Evolutionary conservation across 345 rosid genomes (phyloP).

Genomic region (Boechera retrofracta): DNA sequence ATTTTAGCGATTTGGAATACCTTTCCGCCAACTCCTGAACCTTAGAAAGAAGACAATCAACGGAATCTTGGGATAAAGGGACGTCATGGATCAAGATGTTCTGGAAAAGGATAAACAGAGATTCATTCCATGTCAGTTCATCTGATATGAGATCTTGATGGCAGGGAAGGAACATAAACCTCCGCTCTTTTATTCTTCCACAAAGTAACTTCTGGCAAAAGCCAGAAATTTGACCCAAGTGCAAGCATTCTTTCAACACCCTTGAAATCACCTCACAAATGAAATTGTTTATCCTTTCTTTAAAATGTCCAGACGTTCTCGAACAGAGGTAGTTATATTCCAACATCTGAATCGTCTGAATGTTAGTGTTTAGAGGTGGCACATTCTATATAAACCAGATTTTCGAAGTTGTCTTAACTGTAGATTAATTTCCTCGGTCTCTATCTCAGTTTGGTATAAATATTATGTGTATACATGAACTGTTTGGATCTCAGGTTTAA

Average conservation of each 20-base stretch:
- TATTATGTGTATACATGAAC: neutral
- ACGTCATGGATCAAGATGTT: slow-evolving; percentile 60
- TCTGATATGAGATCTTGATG: slow-evolving; percentile 57
- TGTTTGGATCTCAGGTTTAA: slow-evolving; percentile 36
- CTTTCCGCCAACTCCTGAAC: slow-evolving; percentile 49
- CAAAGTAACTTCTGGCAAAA: slow-evolving; percentile 73
- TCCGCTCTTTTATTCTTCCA: slow-evolving; percentile 53
- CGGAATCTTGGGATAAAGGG: slow-evolving; percentile 63
- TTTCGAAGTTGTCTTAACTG: neutral
- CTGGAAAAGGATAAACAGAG: slow-evolving; percentile 63
- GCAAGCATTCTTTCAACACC: slow-evolving; percentile 53
- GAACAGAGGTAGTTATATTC: neutral
- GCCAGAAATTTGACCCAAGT: slow-evolving; percentile 74
- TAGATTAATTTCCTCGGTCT: neutral
- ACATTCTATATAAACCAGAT: neutral
- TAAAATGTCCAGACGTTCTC: neutral
- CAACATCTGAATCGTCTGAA: neutral
- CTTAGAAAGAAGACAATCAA: slow-evolving; percentile 57
- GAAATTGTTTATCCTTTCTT: no score
- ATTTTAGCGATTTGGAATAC: slow-evolving; percentile 63
- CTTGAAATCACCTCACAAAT: no score
- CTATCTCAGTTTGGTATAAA: neutral
- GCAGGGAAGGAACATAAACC: slow-evolving; percentile 58
- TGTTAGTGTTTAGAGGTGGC: neutral
- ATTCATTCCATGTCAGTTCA: slow-evolving; percentile 74